phyloP scores from a whole-genome alignment of 352 stramenopile species.

The Lagenidium giganteum region DNA sequence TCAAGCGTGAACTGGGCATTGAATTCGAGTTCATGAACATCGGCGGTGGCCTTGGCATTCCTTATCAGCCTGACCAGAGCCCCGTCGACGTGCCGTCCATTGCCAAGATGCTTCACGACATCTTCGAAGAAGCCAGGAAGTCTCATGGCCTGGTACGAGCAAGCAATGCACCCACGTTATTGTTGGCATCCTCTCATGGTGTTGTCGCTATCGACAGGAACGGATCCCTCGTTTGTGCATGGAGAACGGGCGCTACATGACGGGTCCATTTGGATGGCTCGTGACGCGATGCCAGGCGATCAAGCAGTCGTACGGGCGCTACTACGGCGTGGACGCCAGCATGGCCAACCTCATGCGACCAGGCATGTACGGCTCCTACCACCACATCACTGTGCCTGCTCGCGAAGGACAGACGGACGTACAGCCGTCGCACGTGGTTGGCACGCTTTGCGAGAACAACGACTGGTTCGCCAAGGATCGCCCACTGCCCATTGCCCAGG shows the following conservation, averaged over 20 bases:
- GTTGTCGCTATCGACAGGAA: conserved; percentile 5
- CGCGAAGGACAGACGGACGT: conserved; percentile 34
- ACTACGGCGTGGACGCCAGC: conserved; percentile 86
- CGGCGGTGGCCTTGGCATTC: conserved; percentile 82
- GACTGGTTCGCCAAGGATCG: conserved; percentile 90
- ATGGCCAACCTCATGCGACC: conserved; percentile 90
- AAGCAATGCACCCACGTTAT: neutral
- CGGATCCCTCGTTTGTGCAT: conserved; percentile 74
- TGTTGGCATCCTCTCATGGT: neutral
- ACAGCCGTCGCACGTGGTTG: conserved; percentile 67
- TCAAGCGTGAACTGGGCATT: conserved; percentile 78
- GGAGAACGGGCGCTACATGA: conserved; percentile 90
- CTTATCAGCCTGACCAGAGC: conserved; percentile 74
- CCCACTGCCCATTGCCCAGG: conserved; percentile 50
- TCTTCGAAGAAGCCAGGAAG: conserved; percentile 76
- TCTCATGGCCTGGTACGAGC: conserved; percentile 38
- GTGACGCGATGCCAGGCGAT: conserved; percentile 82
- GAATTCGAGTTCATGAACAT: conserved; percentile 92
- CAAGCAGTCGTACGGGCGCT: conserved; percentile 80
- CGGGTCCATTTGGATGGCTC: conserved; percentile 82
- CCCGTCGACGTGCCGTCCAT: conserved; percentile 66
- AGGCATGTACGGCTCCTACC: conserved; percentile 88
- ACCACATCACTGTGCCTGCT: conserved; percentile 80
- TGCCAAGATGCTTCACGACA: conserved; percentile 62
- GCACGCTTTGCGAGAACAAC: conserved; percentile 89